Evolutionary conservation across 2,329 filamentous ascomycete genomes (phyloP).

Genomic region (Leptodontidium sp.): DNA sequence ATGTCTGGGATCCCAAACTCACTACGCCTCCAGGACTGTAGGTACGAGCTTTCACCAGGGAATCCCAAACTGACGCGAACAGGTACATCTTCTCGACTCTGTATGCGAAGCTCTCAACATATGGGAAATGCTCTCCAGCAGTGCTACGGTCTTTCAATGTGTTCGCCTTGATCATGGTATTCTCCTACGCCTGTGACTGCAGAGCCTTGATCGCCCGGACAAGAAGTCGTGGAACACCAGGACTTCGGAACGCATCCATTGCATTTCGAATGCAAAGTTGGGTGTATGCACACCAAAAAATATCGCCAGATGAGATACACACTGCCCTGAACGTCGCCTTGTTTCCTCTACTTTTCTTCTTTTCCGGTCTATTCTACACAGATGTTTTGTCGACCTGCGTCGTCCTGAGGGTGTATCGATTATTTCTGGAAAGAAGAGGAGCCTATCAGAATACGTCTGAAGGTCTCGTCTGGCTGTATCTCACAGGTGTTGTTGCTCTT

Average conservation of each 20-base stretch:
- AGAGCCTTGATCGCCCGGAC: slow-evolving; percentile 36
- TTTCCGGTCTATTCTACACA: slow-evolving; percentile 94
- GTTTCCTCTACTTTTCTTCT: slow-evolving; percentile 95
- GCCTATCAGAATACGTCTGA: slow-evolving; percentile 30
- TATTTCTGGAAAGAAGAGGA: slow-evolving; percentile 54
- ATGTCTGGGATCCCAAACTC: slow-evolving; percentile 93
- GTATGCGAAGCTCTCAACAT: slow-evolving; percentile 47
- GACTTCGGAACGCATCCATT: slow-evolving; percentile 16
- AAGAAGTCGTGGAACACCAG: not conserved
- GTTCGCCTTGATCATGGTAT: slow-evolving; percentile 53
- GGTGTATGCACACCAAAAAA: slow-evolving; percentile 1
- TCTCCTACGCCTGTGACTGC: slow-evolving; percentile 45
- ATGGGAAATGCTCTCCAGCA: slow-evolving; percentile 50
- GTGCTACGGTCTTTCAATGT: slow-evolving; percentile 60
- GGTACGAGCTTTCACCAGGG: slow-evolving; percentile 39
- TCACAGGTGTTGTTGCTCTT: slow-evolving; percentile 71
- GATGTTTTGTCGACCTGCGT: slow-evolving; percentile 83
- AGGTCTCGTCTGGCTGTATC: slow-evolving; percentile 48
- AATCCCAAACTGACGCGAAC: slow-evolving; percentile 3
- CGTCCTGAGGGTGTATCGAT: slow-evolving; percentile 74
- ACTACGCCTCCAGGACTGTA: slow-evolving; percentile 93
- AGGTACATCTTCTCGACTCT: slow-evolving; percentile 59
- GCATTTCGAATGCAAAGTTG: not conserved
- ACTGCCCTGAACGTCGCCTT: slow-evolving; percentile 81
- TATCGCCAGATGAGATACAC: slow-evolving; percentile 51